Evolutionary conservation across 345 rosid species (phyloP).

Genomic region (Physaria fendleri): DNA sequence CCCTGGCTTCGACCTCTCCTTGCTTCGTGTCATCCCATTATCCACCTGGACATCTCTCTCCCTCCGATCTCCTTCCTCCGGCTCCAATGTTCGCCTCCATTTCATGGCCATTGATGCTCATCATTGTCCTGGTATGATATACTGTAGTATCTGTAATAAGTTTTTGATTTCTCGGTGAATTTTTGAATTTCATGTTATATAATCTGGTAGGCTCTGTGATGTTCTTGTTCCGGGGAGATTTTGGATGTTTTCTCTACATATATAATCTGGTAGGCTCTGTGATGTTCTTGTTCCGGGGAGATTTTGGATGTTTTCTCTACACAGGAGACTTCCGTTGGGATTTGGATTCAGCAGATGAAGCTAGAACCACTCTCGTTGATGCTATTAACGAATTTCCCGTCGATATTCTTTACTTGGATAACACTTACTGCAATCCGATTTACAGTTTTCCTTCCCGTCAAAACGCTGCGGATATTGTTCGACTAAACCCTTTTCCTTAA

Average conservation of each 20-base stretch:
- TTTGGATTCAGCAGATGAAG: slow-evolving; percentile 25
- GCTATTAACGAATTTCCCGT: slow-evolving; percentile 41
- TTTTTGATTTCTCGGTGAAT: neutral
- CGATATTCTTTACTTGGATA: slow-evolving; percentile 56
- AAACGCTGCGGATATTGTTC: slow-evolving; percentile 55
- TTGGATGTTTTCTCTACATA: slow-evolving; percentile 61
- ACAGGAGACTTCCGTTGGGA: slow-evolving; percentile 76
- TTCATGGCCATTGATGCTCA: slow-evolving; percentile 63
- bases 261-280: slow-evolving; percentile 41
- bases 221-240: slow-evolving; percentile 69
- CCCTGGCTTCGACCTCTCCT: slow-evolving; percentile 54
- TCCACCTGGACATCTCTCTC: slow-evolving; percentile 53
- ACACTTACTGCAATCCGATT: slow-evolving; percentile 70
- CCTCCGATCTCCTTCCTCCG: slow-evolving; percentile 44
- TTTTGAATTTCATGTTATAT: neutral
- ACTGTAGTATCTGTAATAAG: neutral
- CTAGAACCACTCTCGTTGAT: slow-evolving; percentile 32
- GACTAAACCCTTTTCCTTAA: neutral
- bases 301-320: slow-evolving; percentile 63
- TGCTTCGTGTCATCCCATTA: slow-evolving; percentile 50
- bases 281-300: slow-evolving; percentile 74
- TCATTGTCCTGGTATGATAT: slow-evolving; percentile 63
- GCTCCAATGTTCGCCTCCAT: slow-evolving; percentile 29
- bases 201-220: slow-evolving; percentile 51
- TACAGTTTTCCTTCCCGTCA: slow-evolving; percentile 52